Base-by-base conservation (phyloP, 805 yeast genomes). In the Kuraishia cidri region DNA sequence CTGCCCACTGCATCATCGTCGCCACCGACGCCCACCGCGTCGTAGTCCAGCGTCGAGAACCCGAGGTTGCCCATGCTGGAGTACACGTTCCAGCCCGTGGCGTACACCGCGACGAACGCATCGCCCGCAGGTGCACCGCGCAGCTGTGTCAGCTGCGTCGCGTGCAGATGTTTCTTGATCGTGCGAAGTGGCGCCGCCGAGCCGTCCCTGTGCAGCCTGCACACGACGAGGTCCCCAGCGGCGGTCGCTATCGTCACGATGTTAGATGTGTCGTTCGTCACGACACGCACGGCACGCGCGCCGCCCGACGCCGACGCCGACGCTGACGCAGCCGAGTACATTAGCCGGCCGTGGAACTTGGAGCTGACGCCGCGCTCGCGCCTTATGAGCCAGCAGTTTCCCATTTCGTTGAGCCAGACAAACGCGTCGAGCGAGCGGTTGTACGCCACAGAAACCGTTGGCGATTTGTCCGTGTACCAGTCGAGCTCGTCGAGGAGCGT, bases 51-150 rank as follows among this genome's bases (percentile, higher is more conserved):
- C 4, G 72, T 55, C 7, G 67, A 58, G 27, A 64, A 61, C 23
- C 53, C 58, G 24, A 62, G 46, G 41, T 66, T 64, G 2, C 79
- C 79, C 23, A 69, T 54, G 11, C 59, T 60, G 3, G 77, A 66
- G 38, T 56, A 58, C 17, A 66, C 37, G 30, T 60, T 60, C 76
- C 76, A 72, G 4, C 75, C 75, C 27, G 51, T 52, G 13, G 41
- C 40, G 34, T 40, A 56, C 8, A 48, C 31, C 4, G 46, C 34
- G 4, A 57, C 32, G 18, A 56, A 26, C 10, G 53, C 44, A 24
- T 48, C 48, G 5, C 56, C 58, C 31, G 45, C 41, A 2, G 54
- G 53, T 27, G 44, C 39, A 7, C 52, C 20, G 4, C 34, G 46
- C 36, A 47, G 42, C 47, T 32, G 60, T 50, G 13, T 45, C 47